Conservation (phyloP, 2,329 filamentous ascomycete genomes). For the Diplodia seriata region DNA sequence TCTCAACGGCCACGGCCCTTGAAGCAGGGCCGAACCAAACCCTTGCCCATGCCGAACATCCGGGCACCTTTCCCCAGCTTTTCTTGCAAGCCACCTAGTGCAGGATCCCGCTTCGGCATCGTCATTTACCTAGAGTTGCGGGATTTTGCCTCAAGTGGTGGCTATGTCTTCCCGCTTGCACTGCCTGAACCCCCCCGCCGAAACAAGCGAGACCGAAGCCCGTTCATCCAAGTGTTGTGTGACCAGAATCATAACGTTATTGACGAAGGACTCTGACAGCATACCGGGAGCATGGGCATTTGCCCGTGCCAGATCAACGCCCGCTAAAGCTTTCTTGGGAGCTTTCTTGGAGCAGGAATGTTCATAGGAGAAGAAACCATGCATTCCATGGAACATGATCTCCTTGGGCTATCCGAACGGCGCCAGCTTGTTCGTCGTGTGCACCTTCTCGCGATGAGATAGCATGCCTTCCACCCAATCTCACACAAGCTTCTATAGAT, state of each 20-base stretch:
- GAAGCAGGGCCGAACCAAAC: neutral
- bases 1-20: neutral
- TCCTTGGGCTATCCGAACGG: no score
- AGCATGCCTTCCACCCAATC: neutral
- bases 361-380: neutral
- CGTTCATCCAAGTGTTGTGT: neutral
- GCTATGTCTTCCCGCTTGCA: constrained; percentile 3
- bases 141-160: constrained; percentile 2
- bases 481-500: neutral
- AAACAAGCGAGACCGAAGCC: neutral
- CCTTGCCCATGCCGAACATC: neutral
- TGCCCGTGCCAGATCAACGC: neutral
- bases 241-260: neutral
- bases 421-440: no score
- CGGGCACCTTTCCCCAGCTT: neutral
- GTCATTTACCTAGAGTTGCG: neutral
- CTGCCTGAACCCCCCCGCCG: constrained; percentile 5
- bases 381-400: neutral
- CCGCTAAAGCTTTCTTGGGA: neutral
- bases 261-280: neutral
- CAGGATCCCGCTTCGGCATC: neutral
- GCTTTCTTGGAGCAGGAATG: no score
- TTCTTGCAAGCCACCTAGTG: neutral
- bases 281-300: neutral
- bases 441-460: neutral